Conservation (phyloP, 2,329 filamentous ascomycete species). For the Ciborinia camelliae region DNA sequence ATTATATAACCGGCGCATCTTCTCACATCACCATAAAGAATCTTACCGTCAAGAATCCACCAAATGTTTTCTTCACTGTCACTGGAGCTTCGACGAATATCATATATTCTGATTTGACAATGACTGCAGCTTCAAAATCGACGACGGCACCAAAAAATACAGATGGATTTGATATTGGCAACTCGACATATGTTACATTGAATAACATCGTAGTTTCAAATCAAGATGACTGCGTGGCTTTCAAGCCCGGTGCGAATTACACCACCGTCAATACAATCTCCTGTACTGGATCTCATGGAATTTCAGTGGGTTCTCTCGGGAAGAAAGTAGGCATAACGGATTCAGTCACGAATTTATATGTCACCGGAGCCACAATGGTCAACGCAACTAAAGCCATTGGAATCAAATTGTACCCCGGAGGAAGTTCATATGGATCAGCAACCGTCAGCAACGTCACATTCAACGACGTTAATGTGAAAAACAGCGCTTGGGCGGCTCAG, state of each 20-base stretch:
- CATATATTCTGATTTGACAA: constrained; percentile 39
- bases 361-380: constrained; percentile 42
- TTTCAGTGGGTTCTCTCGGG: constrained; percentile 48
- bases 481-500: constrained; percentile 45
- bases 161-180: constrained; percentile 50
- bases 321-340: constrained; percentile 38
- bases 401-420: constrained; percentile 46
- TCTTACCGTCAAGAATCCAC: constrained; percentile 43
- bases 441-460: constrained; percentile 45
- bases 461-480: constrained; percentile 39
- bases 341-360: constrained; percentile 44
- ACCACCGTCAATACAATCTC: constrained; percentile 42
- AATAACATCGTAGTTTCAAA: constrained; percentile 50
- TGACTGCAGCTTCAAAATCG: constrained; percentile 43
- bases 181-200: constrained; percentile 47
- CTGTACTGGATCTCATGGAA: constrained; percentile 47
- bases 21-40: constrained; percentile 40
- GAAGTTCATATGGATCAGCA: constrained; percentile 39
- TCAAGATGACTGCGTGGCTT: constrained; percentile 57
- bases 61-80: constrained; percentile 45
- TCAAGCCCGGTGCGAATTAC: constrained; percentile 52
- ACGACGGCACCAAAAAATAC: constrained; percentile 48
- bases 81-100: constrained; percentile 40
- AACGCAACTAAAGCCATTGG: constrained; percentile 45
- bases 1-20: constrained; percentile 42